Evolutionary conservation across 768 basidiomycete species (phyloP), one percentile per base, ranked within the genome.

Genomic region (Lepiota venenata): DNA sequence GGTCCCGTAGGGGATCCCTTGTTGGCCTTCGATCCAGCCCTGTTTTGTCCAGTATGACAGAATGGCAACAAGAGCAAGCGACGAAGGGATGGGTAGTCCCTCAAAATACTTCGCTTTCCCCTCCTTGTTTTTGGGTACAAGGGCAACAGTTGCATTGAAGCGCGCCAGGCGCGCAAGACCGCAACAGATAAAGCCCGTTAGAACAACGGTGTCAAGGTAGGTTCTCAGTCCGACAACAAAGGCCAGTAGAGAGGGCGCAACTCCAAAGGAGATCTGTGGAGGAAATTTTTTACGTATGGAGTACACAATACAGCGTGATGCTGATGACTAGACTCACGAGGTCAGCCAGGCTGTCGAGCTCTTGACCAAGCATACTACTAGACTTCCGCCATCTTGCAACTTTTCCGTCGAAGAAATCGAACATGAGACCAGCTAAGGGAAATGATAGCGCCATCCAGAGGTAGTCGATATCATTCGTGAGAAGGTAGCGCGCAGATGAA

Each of bases 381-480:
- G 93, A 93, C 58, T 93, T 95, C 71, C 92, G 85, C 97, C 95
- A 98, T 61, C 97, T 78, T 18, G 97, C 97, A 14, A 99, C 92
- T 72, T 97, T 98, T 45, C 97, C 97, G 66, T 99, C 97, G 47
- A 98, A 74, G 63, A 96, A 94, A 71, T 99, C 97, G 73, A 99
- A 99, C 78, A 96, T 87, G 63, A 98, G 86, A 32, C 97, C 97
- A 18, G 91, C 91, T 46, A 98, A 75, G 14, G 97, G 97, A 61
- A 93, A 85, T 39, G 79, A 73, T 57, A 95, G 83, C n/a, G 94
- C 97, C 52, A 83, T 82, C 86, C 88, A 88, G 56, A 97, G 75
- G 71, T 88, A 85, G 62, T 83, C 83, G 57, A 81, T 79, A 66
- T 95, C 88, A 57, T 87, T 83, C 20, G 87, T 85, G 40, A 86